A percentile compares a stretch with the other conserved stretches of the same genome.
These are phyloP conservation scores for Penicillium arizonense DNA, from an alignment of 495 filamentous ascomycete genomes.

Conservation along the genomic window DNA sequence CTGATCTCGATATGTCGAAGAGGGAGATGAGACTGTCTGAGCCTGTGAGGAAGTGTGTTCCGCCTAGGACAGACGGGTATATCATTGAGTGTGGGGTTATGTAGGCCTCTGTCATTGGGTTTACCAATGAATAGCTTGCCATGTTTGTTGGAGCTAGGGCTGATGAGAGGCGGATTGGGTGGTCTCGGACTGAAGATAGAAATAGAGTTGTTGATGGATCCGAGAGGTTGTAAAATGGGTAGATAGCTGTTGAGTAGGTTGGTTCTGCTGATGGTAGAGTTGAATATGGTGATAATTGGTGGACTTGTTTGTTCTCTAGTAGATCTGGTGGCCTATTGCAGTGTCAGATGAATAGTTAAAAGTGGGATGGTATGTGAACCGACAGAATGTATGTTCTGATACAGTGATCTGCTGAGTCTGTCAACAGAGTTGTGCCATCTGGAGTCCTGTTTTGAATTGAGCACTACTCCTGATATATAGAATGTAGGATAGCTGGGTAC, in stretches of 20 bases:
- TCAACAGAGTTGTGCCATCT: constrained; percentile 80
- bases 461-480: background rate
- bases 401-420: constrained; percentile 65
- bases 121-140: constrained; percentile 69
- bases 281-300: constrained; percentile 59
- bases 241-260: constrained; percentile 66
- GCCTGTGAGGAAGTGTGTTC: constrained; percentile 67
- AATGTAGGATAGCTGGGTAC: background rate
- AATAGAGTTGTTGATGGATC: constrained; percentile 65
- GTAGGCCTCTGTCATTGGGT: constrained; percentile 75
- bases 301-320: constrained; percentile 52
- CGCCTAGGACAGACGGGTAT: constrained; percentile 55
- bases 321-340: constrained; percentile 59
- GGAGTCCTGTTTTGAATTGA: constrained; percentile 53
- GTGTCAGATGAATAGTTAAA: constrained; percentile 7
- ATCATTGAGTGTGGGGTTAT: constrained; percentile 72
- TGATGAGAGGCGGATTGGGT: constrained; percentile 74
- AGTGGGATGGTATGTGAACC: constrained; percentile 9
- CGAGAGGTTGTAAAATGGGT: constrained; percentile 69
- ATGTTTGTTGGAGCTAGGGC: constrained; percentile 45
- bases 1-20: constrained; percentile 72
- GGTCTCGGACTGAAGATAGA: constrained; percentile 64
- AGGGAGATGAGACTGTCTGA: constrained; percentile 68
- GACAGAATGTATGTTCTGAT: constrained; percentile 71
- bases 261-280: constrained; percentile 61